phyloP scores from a whole-genome alignment of 805 yeast genomes.

The Candida ovalis region DNA sequence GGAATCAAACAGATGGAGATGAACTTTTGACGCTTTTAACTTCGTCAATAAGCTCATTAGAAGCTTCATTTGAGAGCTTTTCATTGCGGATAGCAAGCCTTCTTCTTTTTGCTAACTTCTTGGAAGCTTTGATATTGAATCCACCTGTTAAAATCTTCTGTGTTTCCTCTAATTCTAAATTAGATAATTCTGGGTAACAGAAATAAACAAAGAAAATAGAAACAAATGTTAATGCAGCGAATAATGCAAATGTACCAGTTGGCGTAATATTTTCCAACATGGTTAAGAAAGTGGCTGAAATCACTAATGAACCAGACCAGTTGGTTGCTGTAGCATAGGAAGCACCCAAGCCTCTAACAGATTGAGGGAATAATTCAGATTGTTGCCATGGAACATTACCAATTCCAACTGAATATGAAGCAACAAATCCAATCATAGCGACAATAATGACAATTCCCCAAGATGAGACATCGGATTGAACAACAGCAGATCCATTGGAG shows the following conservation, averaged over 20 bases:
- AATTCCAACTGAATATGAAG: slow-evolving; percentile 50
- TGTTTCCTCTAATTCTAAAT: slow-evolving; percentile 87
- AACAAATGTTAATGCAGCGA: slow-evolving; percentile 74
- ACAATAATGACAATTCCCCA: slow-evolving; percentile 86
- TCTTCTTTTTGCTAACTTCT: slow-evolving; percentile 48
- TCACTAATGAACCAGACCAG: slow-evolving; percentile 53
- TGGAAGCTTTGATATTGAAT: slow-evolving; percentile 72
- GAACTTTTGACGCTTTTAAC: background rate
- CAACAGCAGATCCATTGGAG: slow-evolving; percentile 41
- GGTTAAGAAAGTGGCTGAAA: slow-evolving; percentile 50
- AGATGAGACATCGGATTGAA: slow-evolving; percentile 50
- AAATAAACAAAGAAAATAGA: slow-evolving; percentile 74
- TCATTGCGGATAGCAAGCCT: slow-evolving; percentile 7
- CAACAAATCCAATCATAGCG: slow-evolving; percentile 48
- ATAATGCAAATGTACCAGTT: slow-evolving; percentile 61
- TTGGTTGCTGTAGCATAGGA: slow-evolving; percentile 32
- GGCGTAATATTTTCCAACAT: slow-evolving; percentile 51
- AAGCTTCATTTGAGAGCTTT: slow-evolving; percentile 1
- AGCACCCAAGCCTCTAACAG: slow-evolving; percentile 49
- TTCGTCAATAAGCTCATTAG: slow-evolving; percentile 9
- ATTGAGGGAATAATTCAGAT: slow-evolving; percentile 53
- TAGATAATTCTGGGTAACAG: slow-evolving; percentile 90
- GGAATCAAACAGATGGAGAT: background rate
- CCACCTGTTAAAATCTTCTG: slow-evolving; percentile 79
- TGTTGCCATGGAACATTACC: slow-evolving; percentile 61